These are phyloP conservation scores for Dorcoceras hygrometricum DNA, from an alignment of 257 asterid species.

Conservation along the genomic window DNA sequence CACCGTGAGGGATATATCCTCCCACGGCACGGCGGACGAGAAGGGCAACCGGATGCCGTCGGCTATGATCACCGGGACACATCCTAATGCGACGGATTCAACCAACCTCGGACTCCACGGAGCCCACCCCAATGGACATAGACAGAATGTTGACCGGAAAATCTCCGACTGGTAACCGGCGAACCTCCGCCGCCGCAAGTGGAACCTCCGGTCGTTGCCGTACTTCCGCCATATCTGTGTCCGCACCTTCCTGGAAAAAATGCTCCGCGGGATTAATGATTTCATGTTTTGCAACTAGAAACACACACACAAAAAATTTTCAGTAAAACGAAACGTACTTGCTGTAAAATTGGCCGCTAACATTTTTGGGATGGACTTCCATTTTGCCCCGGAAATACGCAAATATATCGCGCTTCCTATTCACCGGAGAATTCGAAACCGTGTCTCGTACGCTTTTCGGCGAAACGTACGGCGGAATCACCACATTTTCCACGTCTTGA, in stretches of 20 bases:
- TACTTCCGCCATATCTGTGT: constrained; percentile 60
- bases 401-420: constrained; percentile 59
- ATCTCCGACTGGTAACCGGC: constrained; percentile 85
- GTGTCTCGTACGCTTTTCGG: constrained; percentile 61
- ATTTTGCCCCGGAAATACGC: constrained; percentile 87
- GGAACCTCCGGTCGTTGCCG: constrained; percentile 58
- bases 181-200: constrained; percentile 56
- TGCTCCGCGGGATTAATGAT: background rate
- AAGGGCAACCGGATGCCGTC: constrained; percentile 74
- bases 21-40: constrained; percentile 71
- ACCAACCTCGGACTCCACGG: constrained; percentile 96
- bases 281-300: no score
- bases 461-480: constrained; percentile 76
- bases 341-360: constrained; percentile 84
- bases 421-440: constrained; percentile 37
- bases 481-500: constrained; percentile 72
- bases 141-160: constrained; percentile 61
- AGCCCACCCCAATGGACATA: constrained; percentile 93
- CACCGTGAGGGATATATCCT: constrained; percentile 67
- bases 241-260: constrained; percentile 50
- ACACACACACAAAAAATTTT: no score
- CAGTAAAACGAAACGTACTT: no score
- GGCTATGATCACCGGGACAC: constrained; percentile 84
- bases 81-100: constrained; percentile 78
- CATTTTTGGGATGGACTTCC: constrained; percentile 83